Evolutionary conservation across 2,329 filamentous ascomycete genomes (phyloP).

Genomic region (Phoma sp.): DNA sequence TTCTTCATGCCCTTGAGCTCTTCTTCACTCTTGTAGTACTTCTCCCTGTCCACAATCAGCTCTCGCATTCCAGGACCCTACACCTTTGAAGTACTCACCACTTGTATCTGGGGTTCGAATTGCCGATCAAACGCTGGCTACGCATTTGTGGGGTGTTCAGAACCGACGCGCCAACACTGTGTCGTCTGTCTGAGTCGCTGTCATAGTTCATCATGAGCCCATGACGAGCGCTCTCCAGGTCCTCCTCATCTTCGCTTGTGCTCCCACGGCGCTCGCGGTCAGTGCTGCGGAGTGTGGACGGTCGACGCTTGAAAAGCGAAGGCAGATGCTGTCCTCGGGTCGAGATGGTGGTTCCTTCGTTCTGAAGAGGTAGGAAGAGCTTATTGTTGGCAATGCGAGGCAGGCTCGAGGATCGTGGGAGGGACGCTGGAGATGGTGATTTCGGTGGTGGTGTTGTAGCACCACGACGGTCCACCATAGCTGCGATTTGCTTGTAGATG

Average conservation of each 20-base stretch:
- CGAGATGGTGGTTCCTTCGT: constrained; percentile 47
- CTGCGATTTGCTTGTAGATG: background rate
- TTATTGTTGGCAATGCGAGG: constrained; percentile 45
- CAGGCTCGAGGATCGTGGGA: constrained; percentile 33
- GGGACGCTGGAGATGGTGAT: constrained; percentile 22
- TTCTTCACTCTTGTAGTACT: constrained; percentile 82
- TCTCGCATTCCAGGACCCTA: background rate
- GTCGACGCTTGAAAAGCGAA: constrained; percentile 39
- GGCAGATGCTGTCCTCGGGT: constrained; percentile 55
- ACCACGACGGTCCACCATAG: constrained; percentile 27
- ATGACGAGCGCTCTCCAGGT: constrained; percentile 36
- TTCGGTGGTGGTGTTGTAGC: constrained; percentile 23
- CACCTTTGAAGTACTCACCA: constrained; percentile 59
- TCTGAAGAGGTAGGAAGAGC: constrained; percentile 50
- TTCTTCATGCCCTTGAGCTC: constrained; percentile 75
- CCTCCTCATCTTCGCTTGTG: constrained; percentile 40
- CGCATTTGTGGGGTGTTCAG: constrained; percentile 71
- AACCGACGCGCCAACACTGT: constrained; percentile 51
- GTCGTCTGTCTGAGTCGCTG: constrained; percentile 45
- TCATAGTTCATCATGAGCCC: constrained; percentile 43
- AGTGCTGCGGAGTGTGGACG: constrained; percentile 38
- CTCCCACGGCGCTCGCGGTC: constrained; percentile 39
- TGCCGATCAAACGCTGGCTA: constrained; percentile 86
- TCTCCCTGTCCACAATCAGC: constrained; percentile 57
- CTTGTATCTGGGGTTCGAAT: constrained; percentile 81